Evolutionary conservation across 768 basidiomycete species (phyloP), one percentile per base, ranked within the genome.

Genomic region (Kwoniella botswanensis): DNA sequence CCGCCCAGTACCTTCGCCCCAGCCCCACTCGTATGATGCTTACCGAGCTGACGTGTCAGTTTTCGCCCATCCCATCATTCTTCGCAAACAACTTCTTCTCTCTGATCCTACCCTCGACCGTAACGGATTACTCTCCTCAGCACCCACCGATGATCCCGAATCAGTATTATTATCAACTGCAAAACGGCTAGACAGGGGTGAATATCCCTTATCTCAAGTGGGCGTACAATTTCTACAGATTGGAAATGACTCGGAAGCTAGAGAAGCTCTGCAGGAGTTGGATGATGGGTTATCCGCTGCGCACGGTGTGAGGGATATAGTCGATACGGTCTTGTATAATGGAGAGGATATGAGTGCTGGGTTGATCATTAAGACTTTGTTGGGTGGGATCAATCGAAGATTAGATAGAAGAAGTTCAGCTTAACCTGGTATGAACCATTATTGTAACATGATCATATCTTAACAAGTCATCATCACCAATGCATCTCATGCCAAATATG

Each of bases 211-310:
- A 11, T 82, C 85, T 10, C 90, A 90, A 85, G 87, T 90, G 9
- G 89, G 90, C 0, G 87, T 91, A 35, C 90, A 91, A 72, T 90
- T 92, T 62, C 87, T 92, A 1, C 91, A 91, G 87, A 85, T 91
- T 18, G 91, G 90, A 79, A 74, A 85, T 52, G 78, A 83, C 54
- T 29, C 65, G 0, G 77, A 80, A 56, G 79, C 79, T 41, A 75
- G 85, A 2, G 83, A 82, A 55, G 80, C 86, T 15, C 70, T 87
- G 44, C 84, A 85, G 66, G 83, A 93, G 65, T 84, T 92, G 13
- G 91, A 92, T 73, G 87, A 91, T 73, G 87, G 85, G 12, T 82
- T 92, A 44, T 74, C 85, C 13, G 72, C 70, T 1, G 82, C 67
- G 5, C 82, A 87, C 74, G 63, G 74, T 1, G 68, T 82, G 50